These are phyloP conservation scores for Mortierella sp. DNA, from an alignment of 371 early-diverging fungal species.

Conservation along the genomic window DNA sequence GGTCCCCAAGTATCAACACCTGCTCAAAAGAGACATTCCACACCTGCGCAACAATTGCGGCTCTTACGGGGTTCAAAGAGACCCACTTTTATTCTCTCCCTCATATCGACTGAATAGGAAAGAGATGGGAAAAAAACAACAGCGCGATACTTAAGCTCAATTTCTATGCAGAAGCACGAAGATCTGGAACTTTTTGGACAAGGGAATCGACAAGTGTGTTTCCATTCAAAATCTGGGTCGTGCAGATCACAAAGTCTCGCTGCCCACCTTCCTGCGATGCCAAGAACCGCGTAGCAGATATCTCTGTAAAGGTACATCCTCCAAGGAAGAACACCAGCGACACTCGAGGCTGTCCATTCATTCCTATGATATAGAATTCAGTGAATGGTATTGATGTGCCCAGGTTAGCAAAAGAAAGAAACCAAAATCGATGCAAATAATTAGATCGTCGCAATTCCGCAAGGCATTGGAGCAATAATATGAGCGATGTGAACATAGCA, in stretches of 20 bases:
- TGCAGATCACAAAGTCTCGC: constrained; percentile 88
- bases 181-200: constrained; percentile 60
- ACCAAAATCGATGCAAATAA: neutral
- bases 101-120: neutral
- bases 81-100: no score
- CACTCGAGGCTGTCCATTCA: constrained; percentile 70
- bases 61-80: neutral
- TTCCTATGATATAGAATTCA: constrained; percentile 28
- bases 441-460: neutral
- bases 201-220: constrained; percentile 77
- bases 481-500: neutral
- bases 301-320: constrained; percentile 95
- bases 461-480: neutral
- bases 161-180: constrained; percentile 26
- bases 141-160: no score
- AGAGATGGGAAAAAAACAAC: neutral
- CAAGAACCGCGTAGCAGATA: constrained; percentile 89
- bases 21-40: neutral
- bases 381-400: no score
- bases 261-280: constrained; percentile 83
- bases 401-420: neutral
- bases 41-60: neutral
- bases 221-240: constrained; percentile 91
- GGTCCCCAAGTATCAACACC: neutral
- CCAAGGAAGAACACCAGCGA: constrained; percentile 95